Conservation (phyloP, 1,284 basidiomycete genomes). For the Puccinia triticina region DNA sequence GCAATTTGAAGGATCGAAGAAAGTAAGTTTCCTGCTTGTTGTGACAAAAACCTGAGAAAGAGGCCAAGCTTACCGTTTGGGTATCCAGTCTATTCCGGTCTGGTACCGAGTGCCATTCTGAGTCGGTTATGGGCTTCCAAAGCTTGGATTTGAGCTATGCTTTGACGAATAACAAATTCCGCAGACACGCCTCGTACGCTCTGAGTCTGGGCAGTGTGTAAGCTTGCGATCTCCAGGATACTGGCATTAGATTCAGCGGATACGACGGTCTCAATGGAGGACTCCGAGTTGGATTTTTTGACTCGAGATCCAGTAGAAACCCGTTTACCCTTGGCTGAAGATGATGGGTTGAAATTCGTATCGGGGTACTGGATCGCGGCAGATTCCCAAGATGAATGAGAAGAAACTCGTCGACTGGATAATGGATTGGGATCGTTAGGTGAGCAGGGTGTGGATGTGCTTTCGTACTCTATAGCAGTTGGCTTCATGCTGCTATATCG, state of each 20-base stretch:
- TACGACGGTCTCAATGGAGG: slow-evolving; percentile 35
- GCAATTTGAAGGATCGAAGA: background rate
- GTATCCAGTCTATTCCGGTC: background rate
- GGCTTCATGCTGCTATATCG: slow-evolving; percentile 42
- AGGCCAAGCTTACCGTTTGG: background rate
- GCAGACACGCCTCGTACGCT: slow-evolving; percentile 41
- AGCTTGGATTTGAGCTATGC: slow-evolving; percentile 26
- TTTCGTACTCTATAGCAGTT: slow-evolving; percentile 46
- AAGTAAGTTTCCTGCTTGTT: background rate
- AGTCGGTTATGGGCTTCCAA: slow-evolving; percentile 26
- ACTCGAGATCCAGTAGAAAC: slow-evolving; percentile 15
- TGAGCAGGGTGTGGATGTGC: slow-evolving; percentile 44
- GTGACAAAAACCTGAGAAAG: too few species aligned
- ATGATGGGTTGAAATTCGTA: background rate
- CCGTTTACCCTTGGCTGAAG: slow-evolving; percentile 15
- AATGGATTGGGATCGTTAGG: slow-evolving; percentile 31
- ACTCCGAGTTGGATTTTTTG: slow-evolving; percentile 30
- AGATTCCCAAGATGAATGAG: background rate
- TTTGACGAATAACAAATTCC: slow-evolving; percentile 40
- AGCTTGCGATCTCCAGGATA: slow-evolving; percentile 39
- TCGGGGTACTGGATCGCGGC: background rate
- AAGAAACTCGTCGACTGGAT: background rate
- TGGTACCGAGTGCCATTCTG: slow-evolving; percentile 7
- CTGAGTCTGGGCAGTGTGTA: slow-evolving; percentile 49
- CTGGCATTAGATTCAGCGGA: slow-evolving; percentile 42